These are phyloP conservation scores for Globisporangium okanoganense DNA, from an alignment of 352 stramenopile genomes.

Conservation along the genomic window DNA sequence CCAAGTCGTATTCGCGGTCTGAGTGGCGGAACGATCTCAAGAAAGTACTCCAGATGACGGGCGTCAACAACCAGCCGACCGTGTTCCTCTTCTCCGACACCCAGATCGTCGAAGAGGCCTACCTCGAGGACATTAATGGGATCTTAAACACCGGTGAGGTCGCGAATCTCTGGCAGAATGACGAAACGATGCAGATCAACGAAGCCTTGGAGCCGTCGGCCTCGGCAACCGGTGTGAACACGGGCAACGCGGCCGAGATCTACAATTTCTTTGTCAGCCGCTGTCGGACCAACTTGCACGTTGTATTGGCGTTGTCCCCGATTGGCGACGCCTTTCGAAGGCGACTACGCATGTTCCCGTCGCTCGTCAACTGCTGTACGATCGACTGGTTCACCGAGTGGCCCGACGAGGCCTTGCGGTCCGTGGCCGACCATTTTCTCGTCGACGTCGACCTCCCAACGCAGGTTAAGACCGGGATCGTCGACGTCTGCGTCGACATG, in stretches of 20 bases:
- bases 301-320: constrained; percentile 91
- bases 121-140: constrained; percentile 93
- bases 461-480: constrained; percentile 79
- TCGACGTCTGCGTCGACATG: constrained; percentile 95
- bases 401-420: constrained; percentile 91
- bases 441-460: constrained; percentile 83
- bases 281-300: constrained; percentile 91
- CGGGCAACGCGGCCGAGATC: constrained; percentile 65
- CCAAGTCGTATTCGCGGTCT: constrained; percentile 89
- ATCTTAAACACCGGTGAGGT: constrained; percentile 93
- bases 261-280: constrained; percentile 91
- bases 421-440: constrained; percentile 91
- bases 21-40: constrained; percentile 95
- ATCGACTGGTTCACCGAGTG: constrained; percentile 97
- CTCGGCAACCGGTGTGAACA: constrained; percentile 60
- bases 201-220: constrained; percentile 68
- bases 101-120: constrained; percentile 91
- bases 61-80: constrained; percentile 80
- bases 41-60: constrained; percentile 75
- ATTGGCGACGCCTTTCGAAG: constrained; percentile 93
- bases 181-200: constrained; percentile 85
- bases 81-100: constrained; percentile 94
- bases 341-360: constrained; percentile 94
- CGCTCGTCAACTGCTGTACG: constrained; percentile 95
- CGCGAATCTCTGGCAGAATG: constrained; percentile 88